Percentiles rank a stretch among this genome's conserved stretches.
Evolutionary conservation across 129 eudicot genomes (phyloP).

Genomic region (Chrysanthemum makinoi): DNA sequence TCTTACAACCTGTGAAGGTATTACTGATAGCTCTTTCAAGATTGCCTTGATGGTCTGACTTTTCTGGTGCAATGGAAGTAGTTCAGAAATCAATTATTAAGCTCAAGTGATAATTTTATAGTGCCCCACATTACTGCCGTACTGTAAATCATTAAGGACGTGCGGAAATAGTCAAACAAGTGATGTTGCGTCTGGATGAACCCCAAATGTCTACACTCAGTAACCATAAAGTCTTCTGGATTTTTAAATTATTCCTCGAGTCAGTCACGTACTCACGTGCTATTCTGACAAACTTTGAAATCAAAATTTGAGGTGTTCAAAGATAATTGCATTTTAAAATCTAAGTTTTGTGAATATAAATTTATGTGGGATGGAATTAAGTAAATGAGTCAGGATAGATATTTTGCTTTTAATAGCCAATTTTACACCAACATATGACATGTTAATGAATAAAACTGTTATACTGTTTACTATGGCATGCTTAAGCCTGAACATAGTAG

Average conservation of each 20-base stretch:
- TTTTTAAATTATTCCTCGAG: constrained; percentile 14
- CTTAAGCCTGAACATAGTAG: neutral
- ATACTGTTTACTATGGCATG: neutral
- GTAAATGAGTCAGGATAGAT: neutral
- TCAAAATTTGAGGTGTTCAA: neutral
- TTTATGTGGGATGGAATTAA: neutral
- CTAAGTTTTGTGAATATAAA: neutral
- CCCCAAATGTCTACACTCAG: constrained; percentile 12
- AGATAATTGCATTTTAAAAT: neutral
- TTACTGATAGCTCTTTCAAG: neutral
- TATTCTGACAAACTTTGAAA: constrained; percentile 13
- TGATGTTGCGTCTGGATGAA: neutral
- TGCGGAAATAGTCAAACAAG: neutral
- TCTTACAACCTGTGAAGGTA: neutral
- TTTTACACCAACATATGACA: neutral
- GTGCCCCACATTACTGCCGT: constrained; percentile 8
- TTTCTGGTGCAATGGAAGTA: constrained; percentile 15
- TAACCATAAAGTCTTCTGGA: constrained; percentile 15
- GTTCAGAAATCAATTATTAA: constrained; percentile 17
- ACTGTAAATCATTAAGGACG: constrained; percentile 12
- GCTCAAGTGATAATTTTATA: constrained; percentile 4
- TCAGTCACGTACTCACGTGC: constrained; percentile 10
- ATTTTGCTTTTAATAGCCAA: neutral
- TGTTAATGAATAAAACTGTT: neutral
- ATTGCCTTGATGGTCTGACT: constrained; percentile 15